Evolutionary conservation across 441 rosid genomes (phyloP).

Genomic region (Brassica hybrid): DNA sequence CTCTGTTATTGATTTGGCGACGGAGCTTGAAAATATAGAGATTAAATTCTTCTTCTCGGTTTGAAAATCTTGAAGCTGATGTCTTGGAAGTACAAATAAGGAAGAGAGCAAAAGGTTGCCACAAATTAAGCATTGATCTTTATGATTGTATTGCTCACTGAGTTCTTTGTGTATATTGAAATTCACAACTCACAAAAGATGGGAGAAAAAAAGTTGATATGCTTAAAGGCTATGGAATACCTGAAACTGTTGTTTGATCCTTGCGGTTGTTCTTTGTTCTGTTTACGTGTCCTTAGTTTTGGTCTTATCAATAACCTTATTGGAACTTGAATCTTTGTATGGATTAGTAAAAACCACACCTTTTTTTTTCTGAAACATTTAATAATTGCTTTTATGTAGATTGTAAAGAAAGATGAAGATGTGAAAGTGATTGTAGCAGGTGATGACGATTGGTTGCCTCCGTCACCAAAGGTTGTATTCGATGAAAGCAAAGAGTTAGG

Average conservation of each 20-base stretch:
- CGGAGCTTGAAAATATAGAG: too few relatives aligned
- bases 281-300: background rate
- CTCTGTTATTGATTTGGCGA: too few relatives aligned
- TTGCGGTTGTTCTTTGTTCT: background rate
- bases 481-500: slow-evolving; percentile 37
- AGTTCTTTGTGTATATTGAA: background rate
- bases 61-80: too few relatives aligned
- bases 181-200: background rate
- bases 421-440: slow-evolving; percentile 46
- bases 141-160: background rate
- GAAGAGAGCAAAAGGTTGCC: too few relatives aligned
- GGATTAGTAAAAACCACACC: background rate
- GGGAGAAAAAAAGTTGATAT: background rate
- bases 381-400: slow-evolving; percentile 34
- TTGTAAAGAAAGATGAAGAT: slow-evolving; percentile 45
- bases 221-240: background rate
- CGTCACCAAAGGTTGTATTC: slow-evolving; percentile 57
- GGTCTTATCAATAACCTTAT: background rate
- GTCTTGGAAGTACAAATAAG: too few relatives aligned
- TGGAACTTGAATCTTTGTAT: background rate
- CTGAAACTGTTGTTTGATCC: slow-evolving; percentile 2
- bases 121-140: too few relatives aligned
- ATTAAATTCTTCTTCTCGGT: too few relatives aligned
- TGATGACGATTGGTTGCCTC: slow-evolving; percentile 89
- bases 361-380: background rate